Percentiles rank a stretch among this genome's conserved stretches.
These are phyloP conservation scores for Aspergillus ochraceus DNA, from an alignment of 2,329 filamentous ascomycete genomes.

Conservation along the genomic window DNA sequence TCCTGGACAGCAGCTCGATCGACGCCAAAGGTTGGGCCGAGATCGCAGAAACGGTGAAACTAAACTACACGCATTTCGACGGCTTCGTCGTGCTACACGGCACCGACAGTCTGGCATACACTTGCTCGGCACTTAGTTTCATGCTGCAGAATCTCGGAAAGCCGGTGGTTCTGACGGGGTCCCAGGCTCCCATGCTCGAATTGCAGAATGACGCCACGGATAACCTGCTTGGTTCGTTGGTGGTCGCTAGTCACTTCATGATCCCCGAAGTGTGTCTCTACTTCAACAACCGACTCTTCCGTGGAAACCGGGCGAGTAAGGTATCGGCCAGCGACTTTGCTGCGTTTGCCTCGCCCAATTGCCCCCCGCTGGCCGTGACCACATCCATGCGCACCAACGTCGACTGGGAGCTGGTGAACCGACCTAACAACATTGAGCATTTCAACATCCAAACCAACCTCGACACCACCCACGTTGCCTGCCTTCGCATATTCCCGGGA, in stretches of 20 bases:
- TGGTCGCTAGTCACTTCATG: constrained; percentile 88
- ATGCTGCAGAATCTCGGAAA: constrained; percentile 91
- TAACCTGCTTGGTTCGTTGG: constrained; percentile 83
- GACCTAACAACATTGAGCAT: constrained; percentile 70
- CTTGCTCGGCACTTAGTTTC: constrained; percentile 85
- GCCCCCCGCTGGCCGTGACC: constrained; percentile 75
- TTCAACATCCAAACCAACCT: constrained; percentile 74
- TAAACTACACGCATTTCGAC: constrained; percentile 86
- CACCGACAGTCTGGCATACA: constrained; percentile 87
- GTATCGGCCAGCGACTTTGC: constrained; percentile 82
- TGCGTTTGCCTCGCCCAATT: constrained; percentile 87
- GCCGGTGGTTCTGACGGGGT: constrained; percentile 82
- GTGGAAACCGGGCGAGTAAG: constrained; percentile 86
- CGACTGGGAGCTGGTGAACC: constrained; percentile 73
- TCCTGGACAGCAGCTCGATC: constrained; percentile 89
- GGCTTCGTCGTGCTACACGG: constrained; percentile 90
- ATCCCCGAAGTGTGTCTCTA: constrained; percentile 92
- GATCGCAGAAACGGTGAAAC: constrained; percentile 74
- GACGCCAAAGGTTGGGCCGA: constrained; percentile 82
- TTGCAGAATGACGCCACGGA: constrained; percentile 89
- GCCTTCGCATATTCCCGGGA: constrained; percentile 85
- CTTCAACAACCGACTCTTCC: constrained; percentile 88
- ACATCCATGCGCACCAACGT: constrained; percentile 79
- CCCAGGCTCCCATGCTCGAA: constrained; percentile 82
- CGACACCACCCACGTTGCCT: constrained; percentile 85